A percentile compares a stretch with the other conserved stretches of the same genome.
phyloP scores from a whole-genome alignment of 306 rosid species.

The Dryas alaskensis region DNA sequence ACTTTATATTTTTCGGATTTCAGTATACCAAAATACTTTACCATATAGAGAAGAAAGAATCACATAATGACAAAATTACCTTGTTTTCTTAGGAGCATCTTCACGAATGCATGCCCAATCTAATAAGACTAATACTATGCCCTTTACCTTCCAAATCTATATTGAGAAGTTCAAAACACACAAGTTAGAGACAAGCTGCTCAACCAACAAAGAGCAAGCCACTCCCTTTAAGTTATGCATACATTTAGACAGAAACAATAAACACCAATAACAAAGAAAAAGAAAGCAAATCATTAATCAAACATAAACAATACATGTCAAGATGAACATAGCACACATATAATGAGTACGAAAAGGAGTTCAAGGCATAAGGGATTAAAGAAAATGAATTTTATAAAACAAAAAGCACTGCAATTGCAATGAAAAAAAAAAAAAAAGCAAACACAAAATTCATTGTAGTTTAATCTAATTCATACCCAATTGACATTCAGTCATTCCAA shows the following conservation, averaged over 20 bases:
- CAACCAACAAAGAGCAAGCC: not conserved
- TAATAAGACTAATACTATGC: not conserved
- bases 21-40: not conserved
- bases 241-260: not conserved
- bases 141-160: not conserved
- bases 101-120: conserved; percentile 39
- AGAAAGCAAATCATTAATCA: not conserved
- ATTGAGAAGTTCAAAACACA: not conserved
- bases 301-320: not conserved
- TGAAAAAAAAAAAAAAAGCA: not conserved
- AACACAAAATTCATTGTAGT: not conserved
- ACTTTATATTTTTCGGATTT: not conserved
- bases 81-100: conserved; percentile 44
- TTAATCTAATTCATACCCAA: not conserved
- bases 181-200: not conserved
- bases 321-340: not conserved
- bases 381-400: not conserved
- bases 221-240: not conserved
- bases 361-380: not conserved
- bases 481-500: not conserved
- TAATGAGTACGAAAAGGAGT: not conserved
- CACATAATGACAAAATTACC: conserved; percentile 31
- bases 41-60: not conserved
- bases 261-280: not conserved
- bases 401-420: conserved; percentile 1